Conservation (phyloP, 495 filamentous ascomycete genomes). For the Friedmanniomyces endolithicus region DNA sequence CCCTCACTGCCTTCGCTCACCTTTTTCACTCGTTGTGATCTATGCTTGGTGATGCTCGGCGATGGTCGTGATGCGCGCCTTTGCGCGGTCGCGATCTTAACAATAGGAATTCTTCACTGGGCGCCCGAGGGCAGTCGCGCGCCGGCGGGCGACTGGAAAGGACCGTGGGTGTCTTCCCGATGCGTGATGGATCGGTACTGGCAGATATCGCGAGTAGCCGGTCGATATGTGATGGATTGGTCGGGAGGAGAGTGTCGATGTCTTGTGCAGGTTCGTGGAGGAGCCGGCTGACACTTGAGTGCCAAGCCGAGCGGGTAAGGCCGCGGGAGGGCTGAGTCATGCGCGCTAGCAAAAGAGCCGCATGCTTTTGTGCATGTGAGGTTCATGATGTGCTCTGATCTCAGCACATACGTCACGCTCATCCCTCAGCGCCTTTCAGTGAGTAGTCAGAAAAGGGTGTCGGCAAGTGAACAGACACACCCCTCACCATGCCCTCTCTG, state of each 20-base stretch:
- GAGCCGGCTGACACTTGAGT: background rate
- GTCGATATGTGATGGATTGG: slow-evolving; percentile 8
- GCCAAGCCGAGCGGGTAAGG: background rate
- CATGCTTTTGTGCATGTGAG: too few relatives aligned
- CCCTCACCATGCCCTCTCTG: too few relatives aligned
- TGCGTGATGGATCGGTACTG: background rate
- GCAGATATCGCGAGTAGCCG: slow-evolving; percentile 12
- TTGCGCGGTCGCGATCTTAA: slow-evolving; percentile 1
- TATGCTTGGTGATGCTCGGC: background rate
- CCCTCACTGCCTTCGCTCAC: slow-evolving; percentile 1
- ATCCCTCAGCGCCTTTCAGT: too few relatives aligned
- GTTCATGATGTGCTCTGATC: too few relatives aligned
- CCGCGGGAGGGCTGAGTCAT: background rate
- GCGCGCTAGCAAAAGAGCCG: too few relatives aligned
- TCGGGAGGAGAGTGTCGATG: background rate
- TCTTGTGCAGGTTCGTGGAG: background rate
- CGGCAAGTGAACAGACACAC: too few relatives aligned
- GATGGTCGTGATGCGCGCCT: slow-evolving; percentile 12
- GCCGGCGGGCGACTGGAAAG: slow-evolving; percentile 12
- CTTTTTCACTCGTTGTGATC: background rate
- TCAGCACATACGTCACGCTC: too few relatives aligned
- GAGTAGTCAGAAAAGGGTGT: too few relatives aligned
- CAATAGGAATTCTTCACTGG: background rate
- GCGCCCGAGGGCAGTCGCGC: slow-evolving; percentile 1
- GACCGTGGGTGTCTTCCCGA: slow-evolving; percentile 5